Percentiles rank a stretch among this genome's conserved stretches.
These are phyloP conservation scores for Xerocomellus chrysenteron DNA, from an alignment of 768 basidiomycete genomes.

Conservation along the genomic window DNA sequence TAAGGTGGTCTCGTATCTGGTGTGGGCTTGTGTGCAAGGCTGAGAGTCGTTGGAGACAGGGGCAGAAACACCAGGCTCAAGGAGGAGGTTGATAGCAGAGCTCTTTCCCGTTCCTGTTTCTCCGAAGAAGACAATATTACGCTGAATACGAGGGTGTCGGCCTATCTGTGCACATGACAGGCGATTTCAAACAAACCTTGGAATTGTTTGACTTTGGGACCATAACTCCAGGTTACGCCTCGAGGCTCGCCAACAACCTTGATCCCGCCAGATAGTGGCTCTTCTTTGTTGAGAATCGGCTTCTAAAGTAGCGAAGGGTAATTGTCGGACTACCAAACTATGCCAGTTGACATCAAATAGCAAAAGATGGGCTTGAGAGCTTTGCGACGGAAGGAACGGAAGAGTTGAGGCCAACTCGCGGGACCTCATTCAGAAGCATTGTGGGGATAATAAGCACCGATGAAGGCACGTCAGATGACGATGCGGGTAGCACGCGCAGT, in stretches of 20 bases:
- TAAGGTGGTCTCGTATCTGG: conserved; percentile 5
- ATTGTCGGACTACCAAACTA: neutral
- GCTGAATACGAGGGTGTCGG: neutral
- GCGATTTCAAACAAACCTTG: conserved; percentile 11
- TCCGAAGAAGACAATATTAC: conserved; percentile 25
- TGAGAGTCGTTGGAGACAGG: conserved; percentile 4
- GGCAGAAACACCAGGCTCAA: conserved; percentile 6
- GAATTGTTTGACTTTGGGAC: neutral
- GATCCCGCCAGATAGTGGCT: neutral
- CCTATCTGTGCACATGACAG: neutral
- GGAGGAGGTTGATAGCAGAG: conserved; percentile 27
- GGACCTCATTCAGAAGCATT: conserved; percentile 1
- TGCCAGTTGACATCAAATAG: neutral
- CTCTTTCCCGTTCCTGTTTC: conserved; percentile 29
- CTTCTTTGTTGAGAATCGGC: neutral
- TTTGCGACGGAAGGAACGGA: neutral
- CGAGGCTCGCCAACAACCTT: neutral
- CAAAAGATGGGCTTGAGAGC: neutral
- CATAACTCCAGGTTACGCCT: neutral
- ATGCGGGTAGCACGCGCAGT: neutral
- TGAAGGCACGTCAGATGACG: neutral
- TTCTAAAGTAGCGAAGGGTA: neutral
- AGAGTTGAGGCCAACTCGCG: neutral
- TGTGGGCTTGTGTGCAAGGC: conserved; percentile 17
- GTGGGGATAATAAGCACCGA: conserved; percentile 1